Evolutionary conservation across 2,329 filamentous ascomycete species (phyloP).

Genomic region (Aspergillus spinulosporus): DNA sequence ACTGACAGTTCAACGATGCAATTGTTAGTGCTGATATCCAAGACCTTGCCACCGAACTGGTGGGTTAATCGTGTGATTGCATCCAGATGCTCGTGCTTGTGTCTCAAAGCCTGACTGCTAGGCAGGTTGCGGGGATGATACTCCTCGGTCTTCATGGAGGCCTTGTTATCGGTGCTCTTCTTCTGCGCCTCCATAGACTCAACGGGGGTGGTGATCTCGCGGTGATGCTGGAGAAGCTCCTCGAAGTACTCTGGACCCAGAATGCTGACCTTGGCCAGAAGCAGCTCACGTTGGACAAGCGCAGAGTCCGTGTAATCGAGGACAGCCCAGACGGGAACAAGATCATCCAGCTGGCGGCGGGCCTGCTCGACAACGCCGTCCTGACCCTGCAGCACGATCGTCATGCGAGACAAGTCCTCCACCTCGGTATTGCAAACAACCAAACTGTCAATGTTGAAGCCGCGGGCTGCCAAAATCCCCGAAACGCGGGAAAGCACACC

Average conservation of each 20-base stretch:
- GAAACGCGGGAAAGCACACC: constrained; percentile 95
- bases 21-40: constrained; percentile 97
- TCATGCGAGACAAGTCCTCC: constrained; percentile 96
- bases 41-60: constrained; percentile 94
- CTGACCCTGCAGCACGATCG: constrained; percentile 92
- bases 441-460: constrained; percentile 98
- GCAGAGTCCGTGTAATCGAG: constrained; percentile 92
- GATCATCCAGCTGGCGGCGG: constrained; percentile 87
- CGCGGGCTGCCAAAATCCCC: constrained; percentile 89
- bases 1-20: constrained; percentile 96
- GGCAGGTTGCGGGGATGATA: constrained; percentile 90
- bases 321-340: constrained; percentile 97
- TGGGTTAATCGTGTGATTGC: constrained; percentile 95
- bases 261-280: constrained; percentile 95
- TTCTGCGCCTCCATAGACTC: constrained; percentile 36
- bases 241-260: constrained; percentile 98
- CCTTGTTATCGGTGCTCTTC: constrained; percentile 17
- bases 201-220: constrained; percentile 71
- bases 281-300: constrained; percentile 90
- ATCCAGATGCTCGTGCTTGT: constrained; percentile 97
- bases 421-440: constrained; percentile 98
- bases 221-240: constrained; percentile 91
- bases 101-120: constrained; percentile 81
- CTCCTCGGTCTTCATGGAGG: constrained; percentile 50
- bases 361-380: constrained; percentile 98